These are phyloP conservation scores for Clavispora carvajalis DNA, from an alignment of 805 yeast species.

Conservation along the genomic window DNA sequence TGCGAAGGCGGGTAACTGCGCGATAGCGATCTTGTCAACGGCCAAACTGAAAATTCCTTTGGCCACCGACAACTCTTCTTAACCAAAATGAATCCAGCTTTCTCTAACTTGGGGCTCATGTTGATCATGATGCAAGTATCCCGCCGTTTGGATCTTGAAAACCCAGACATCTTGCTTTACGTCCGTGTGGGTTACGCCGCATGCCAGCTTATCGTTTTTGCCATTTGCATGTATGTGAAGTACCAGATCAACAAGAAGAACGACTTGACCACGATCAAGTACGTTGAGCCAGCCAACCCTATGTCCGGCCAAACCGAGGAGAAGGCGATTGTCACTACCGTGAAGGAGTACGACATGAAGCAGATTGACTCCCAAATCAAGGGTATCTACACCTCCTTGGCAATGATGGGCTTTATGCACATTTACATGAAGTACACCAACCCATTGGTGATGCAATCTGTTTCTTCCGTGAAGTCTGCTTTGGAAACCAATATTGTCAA, in stretches of 20 bases:
- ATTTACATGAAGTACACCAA: constrained; percentile 95
- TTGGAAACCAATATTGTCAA: constrained; percentile 85
- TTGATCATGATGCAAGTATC: constrained; percentile 95
- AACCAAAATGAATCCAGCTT: constrained; percentile 73
- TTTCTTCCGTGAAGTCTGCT: constrained; percentile 85
- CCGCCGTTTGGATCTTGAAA: constrained; percentile 81
- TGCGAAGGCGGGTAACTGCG: constrained; percentile 6
- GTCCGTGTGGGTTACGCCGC: constrained; percentile 69
- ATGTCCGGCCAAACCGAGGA: constrained; percentile 70
- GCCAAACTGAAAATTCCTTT: not conserved
- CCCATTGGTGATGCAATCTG: constrained; percentile 92
- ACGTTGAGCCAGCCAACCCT: constrained; percentile 78
- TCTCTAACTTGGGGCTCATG: constrained; percentile 84
- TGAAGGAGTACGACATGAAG: constrained; percentile 88
- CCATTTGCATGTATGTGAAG: constrained; percentile 63
- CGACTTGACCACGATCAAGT: constrained; percentile 88
- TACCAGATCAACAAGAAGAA: constrained; percentile 63
- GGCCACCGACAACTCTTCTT: constrained; percentile 2
- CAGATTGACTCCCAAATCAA: constrained; percentile 78
- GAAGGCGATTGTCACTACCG: constrained; percentile 81
- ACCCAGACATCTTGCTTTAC: constrained; percentile 65
- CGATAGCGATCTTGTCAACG: not conserved
- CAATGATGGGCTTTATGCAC: constrained; percentile 99
- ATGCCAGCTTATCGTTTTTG: constrained; percentile 61
- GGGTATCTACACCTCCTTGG: constrained; percentile 80